phyloP scores from a whole-genome alignment of 148 eudicot species.

The Rhododendron williamsianum region DNA sequence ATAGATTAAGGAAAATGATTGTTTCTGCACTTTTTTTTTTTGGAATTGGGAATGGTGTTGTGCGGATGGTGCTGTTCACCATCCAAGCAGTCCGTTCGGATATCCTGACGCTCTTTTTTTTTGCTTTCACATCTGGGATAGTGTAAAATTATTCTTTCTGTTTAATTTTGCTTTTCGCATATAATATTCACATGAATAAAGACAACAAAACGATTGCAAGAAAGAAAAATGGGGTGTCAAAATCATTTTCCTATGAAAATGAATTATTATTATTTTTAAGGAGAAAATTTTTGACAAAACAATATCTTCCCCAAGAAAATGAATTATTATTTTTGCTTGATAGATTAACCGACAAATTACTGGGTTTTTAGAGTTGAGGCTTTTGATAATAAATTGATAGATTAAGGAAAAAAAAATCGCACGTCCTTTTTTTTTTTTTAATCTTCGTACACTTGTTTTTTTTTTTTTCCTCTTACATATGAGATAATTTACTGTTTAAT shows the following conservation, averaged over 20 bases:
- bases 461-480: background rate
- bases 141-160: too few species aligned
- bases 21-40: background rate
- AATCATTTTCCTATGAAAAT: too few species aligned
- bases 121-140: background rate
- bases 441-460: background rate
- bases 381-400: background rate
- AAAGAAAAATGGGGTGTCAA: background rate
- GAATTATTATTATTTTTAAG: too few species aligned
- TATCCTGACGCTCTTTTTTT: too few species aligned
- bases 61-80: too few species aligned
- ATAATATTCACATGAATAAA: too few species aligned
- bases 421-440: background rate
- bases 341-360: background rate
- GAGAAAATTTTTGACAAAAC: too few species aligned
- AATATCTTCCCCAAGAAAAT: too few species aligned
- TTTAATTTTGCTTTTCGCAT: background rate
- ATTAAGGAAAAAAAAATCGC: background rate
- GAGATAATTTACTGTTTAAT: background rate
- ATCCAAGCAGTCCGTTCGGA: too few species aligned
- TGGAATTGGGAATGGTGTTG: too few species aligned
- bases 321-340: too few species aligned
- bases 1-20: background rate
- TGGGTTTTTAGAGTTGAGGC: slow-evolving; percentile 1
- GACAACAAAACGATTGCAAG: background rate